Percentiles rank a stretch among this genome's conserved stretches.
phyloP scores from a whole-genome alignment of 225 moss, liverwort and hornwort genomes.

The Pleurozium schreberi region DNA sequence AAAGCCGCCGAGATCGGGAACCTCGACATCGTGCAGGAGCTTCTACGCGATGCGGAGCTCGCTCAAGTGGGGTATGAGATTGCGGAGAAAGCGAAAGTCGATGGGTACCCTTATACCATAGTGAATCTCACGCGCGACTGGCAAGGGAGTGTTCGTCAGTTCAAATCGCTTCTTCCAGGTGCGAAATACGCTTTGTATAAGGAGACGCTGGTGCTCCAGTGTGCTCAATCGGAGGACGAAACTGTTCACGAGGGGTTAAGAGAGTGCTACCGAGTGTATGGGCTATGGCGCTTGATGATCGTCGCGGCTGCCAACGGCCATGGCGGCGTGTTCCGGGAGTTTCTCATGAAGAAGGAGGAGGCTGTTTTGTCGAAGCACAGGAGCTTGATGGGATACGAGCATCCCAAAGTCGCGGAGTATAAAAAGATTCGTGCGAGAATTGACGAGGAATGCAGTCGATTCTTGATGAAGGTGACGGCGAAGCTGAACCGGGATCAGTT shows the following conservation, averaged over 20 bases:
- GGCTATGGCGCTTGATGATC: conserved; percentile 15
- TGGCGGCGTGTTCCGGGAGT: conserved; percentile 7
- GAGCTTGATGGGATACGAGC: conserved; percentile 1
- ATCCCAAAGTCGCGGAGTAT: background rate
- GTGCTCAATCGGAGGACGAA: background rate
- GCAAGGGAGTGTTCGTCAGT: background rate
- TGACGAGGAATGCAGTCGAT: background rate
- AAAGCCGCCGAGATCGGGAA: conserved; percentile 13
- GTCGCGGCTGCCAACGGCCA: conserved; percentile 12
- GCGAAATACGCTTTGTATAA: background rate
- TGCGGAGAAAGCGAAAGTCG: conserved; percentile 2
- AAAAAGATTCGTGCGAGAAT: background rate
- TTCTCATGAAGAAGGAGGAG: conserved; percentile 5
- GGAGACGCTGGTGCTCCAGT: background rate
- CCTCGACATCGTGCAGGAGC: conserved; percentile 10
- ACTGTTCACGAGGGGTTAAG: conserved; percentile 1
- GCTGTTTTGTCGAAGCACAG: background rate
- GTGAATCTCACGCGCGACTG: conserved; percentile 6
- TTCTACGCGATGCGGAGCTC: background rate
- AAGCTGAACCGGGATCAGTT: conserved; percentile 14
- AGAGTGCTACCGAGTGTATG: conserved; percentile 1
- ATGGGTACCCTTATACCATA: background rate
- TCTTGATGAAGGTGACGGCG: conserved; percentile 12
- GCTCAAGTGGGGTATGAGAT: conserved; percentile 15
- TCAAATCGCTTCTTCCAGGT: conserved; percentile 4